Percentiles rank a stretch among this genome's conserved stretches.
Evolutionary conservation across 768 basidiomycete species (phyloP).

Genomic region (Podaxis sp.): DNA sequence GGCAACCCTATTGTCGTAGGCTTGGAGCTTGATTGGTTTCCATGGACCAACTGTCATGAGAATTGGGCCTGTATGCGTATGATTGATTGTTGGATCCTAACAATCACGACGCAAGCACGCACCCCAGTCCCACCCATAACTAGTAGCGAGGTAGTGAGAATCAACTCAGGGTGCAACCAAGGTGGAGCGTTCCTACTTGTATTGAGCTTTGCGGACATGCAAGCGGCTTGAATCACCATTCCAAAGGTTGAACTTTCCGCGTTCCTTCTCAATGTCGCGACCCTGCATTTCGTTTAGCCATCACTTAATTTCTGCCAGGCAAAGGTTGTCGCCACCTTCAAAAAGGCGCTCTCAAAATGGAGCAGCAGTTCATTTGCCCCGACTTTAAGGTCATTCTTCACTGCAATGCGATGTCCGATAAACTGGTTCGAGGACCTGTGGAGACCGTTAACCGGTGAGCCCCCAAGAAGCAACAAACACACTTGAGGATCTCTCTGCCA

Average conservation of each 20-base stretch:
- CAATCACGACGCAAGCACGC: constrained; percentile 13
- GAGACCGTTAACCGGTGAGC: not conserved
- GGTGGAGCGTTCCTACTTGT: constrained; percentile 52
- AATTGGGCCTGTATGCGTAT: constrained; percentile 57
- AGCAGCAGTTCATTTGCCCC: constrained; percentile 70
- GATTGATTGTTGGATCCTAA: not conserved
- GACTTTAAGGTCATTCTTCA: constrained; percentile 50
- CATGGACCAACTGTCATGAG: constrained; percentile 89
- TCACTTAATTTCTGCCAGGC: not conserved
- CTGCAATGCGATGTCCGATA: constrained; percentile 63
- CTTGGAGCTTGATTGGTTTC: constrained; percentile 74
- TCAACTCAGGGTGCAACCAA: not conserved
- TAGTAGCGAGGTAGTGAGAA: constrained; percentile 25
- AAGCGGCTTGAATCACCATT: constrained; percentile 91
- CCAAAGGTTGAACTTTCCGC: constrained; percentile 69
- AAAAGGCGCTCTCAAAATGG: constrained; percentile 73
- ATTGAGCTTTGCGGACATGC: constrained; percentile 92
- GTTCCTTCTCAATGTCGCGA: constrained; percentile 65
- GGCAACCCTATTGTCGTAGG: constrained; percentile 61
- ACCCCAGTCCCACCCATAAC: constrained; percentile 94
- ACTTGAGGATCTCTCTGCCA: constrained; percentile 66
- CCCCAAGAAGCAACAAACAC: constrained; percentile 18
- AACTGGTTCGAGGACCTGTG: constrained; percentile 84
- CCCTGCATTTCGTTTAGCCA: constrained; percentile 44
- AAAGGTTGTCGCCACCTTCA: constrained; percentile 44